Evolutionary conservation across 805 yeast species (phyloP), one percentile per base, ranked within the genome.

Genomic region (Kluyveromyces starmeri): DNA sequence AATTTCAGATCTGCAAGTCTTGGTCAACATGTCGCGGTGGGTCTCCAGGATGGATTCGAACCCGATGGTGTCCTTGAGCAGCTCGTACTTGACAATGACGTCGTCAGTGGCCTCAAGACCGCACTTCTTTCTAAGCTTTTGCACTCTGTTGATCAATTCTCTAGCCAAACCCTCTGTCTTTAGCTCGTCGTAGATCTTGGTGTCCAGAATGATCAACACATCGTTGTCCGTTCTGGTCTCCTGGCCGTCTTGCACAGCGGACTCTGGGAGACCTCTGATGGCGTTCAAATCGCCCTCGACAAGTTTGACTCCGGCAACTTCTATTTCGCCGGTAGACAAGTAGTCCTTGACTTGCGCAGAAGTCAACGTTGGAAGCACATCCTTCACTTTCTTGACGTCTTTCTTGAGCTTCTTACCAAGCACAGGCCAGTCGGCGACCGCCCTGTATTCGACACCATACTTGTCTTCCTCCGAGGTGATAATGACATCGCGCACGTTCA

Each of bases 351-450:
- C 96, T 39, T 85, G 88, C 11, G 69, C 82, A 8, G 96, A 81
- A 14, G 89, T 65, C 34, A 92, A 73, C 7, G 54, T 55, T 44
- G 96, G 97, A 48, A 92, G 71, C 12, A 94, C 97, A 53, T 79
- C 94, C 71, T 89, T 94, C 41, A 92, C 98, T 60, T 75, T 79
- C 66, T 83, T 85, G 42, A 83, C 94, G 51, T 88, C 97, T 58
- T 79, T 78, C 76, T 86, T 89, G 62, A 92, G 74, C 65, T 92
- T 92, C 72, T 89, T 92, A 66, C 99, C 99, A 48, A 92, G 72
- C 14, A 86, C 84, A 39, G 97, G 95, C 98, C 99, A 92, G 67
- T 92, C 99, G 32, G 98, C 98, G 60, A 83, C 94, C 27, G 89
- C 96, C 44, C 73, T 75, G 69, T 88, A 89, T 58, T 80, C 83